Evolutionary conservation across 495 filamentous ascomycete species (phyloP).

Genomic region (Opeltia flavorubescens): DNA sequence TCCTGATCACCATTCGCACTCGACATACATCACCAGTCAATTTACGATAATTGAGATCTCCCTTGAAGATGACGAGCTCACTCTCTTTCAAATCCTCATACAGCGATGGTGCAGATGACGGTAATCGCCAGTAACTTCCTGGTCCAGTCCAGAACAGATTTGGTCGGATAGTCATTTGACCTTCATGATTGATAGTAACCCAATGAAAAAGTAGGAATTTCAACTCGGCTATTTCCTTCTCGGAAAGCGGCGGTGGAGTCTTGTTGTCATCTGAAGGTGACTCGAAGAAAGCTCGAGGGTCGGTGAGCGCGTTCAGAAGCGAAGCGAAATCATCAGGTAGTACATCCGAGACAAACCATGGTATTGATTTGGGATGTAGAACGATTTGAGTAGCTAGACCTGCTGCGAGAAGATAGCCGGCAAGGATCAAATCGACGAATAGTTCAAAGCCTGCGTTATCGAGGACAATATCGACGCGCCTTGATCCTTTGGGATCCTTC

Average conservation of each 20-base stretch:
- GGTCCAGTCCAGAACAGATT: conserved; percentile 83
- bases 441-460: conserved; percentile 97
- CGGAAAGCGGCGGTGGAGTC: conserved; percentile 39
- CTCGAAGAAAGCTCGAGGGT: conserved; percentile 62
- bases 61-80: conserved; percentile 93
- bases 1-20: not conserved
- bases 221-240: conserved; percentile 53
- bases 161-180: conserved; percentile 62
- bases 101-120: conserved; percentile 47
- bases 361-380: conserved; percentile 86
- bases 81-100: conserved; percentile 66
- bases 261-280: conserved; percentile 53
- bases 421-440: conserved; percentile 83
- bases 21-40: conserved; percentile 67
- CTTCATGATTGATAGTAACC: conserved; percentile 65
- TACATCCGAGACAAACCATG: conserved; percentile 97
- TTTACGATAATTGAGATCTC: conserved; percentile 92
- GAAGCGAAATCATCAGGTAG: conserved; percentile 69
- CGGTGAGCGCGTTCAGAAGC: conserved; percentile 60
- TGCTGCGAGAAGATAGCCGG: conserved; percentile 70
- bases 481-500: conserved; percentile 35
- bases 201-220: conserved; percentile 68
- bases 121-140: conserved; percentile 77
- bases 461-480: conserved; percentile 79
- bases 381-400: conserved; percentile 75